Percentiles rank a stretch among this genome's conserved stretches.
Evolutionary conservation across 345 rosid species (phyloP).

Genomic region (Brassica incana): DNA sequence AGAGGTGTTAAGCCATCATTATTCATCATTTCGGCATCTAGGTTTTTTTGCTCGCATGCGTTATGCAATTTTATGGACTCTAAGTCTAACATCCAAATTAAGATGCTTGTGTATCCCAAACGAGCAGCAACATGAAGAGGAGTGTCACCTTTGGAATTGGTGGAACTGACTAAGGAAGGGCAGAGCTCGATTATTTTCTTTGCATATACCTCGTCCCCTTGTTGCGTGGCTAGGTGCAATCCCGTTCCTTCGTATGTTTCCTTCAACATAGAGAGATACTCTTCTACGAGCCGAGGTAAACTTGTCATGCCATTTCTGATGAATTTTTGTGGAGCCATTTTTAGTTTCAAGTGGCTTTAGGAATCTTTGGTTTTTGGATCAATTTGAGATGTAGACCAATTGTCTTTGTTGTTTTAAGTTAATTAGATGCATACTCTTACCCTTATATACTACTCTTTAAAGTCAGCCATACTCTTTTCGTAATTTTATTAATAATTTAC

Average conservation of each 20-base stretch:
- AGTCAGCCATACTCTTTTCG: not conserved
- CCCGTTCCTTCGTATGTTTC: not conserved
- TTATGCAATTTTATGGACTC: not conserved
- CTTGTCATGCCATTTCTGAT: not conserved
- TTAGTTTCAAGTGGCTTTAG: constrained; percentile 2
- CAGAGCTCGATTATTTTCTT: constrained; percentile 5
- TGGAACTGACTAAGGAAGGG: not conserved
- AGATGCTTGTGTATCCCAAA: not conserved
- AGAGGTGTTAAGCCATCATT: constrained; percentile 14
- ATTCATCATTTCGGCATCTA: constrained; percentile 2
- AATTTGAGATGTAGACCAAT: not conserved
- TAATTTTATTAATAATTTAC: not conserved
- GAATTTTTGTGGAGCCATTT: not conserved
- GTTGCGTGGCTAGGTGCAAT: constrained; percentile 1
- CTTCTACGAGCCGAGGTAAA: not conserved
- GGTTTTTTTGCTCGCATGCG: not conserved
- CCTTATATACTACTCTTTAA: not conserved
- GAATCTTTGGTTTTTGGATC: not conserved
- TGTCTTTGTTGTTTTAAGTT: not conserved
- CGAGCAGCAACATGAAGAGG: constrained; percentile 14
- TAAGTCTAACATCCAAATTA: not conserved
- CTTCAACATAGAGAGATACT: not conserved
- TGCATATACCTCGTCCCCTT: not conserved
- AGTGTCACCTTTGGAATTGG: constrained; percentile 8
- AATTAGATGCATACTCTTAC: not conserved